A percentile compares a stretch with the other conserved stretches of the same genome.
Conservation (phyloP, 768 basidiomycete species). For the Kwoniella newhampshirensis region DNA sequence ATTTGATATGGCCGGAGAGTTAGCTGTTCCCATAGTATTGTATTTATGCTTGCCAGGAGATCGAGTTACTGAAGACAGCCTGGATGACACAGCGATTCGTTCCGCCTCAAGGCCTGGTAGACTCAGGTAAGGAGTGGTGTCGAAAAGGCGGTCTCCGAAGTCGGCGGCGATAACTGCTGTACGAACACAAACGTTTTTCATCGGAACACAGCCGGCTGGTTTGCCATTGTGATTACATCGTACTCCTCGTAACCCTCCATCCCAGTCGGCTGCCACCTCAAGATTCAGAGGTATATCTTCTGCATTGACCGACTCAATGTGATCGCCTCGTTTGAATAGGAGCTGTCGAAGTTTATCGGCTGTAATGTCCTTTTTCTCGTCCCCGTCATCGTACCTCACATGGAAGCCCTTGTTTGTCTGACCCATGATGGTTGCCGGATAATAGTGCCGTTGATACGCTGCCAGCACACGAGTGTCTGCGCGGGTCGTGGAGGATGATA, state of each 20-base stretch:
- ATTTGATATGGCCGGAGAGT: neutral
- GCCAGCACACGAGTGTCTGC: constrained; percentile 1
- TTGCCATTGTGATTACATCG: constrained; percentile 1
- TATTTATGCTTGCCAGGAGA: constrained; percentile 12
- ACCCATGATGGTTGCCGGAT: constrained; percentile 12
- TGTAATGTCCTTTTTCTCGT: constrained; percentile 4
- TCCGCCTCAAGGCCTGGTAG: neutral
- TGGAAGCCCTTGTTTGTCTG: constrained; percentile 11
- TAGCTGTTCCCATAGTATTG: neutral
- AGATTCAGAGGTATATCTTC: constrained; percentile 2
- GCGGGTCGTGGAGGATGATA: neutral
- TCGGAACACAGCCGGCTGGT: neutral
- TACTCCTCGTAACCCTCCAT: constrained; percentile 7
- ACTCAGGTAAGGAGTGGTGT: neutral
- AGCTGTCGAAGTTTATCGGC: constrained; percentile 18
- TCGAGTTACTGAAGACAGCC: constrained; percentile 5
- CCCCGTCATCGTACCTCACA: constrained; percentile 23
- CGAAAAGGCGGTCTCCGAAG: constrained; percentile 11
- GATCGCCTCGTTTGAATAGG: constrained; percentile 23
- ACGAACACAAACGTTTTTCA: constrained; percentile 1
- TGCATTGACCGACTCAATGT: constrained; percentile 6
- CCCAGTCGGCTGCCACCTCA: constrained; percentile 27
- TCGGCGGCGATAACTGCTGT: constrained; percentile 4
- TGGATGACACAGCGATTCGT: neutral
- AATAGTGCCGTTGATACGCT: neutral